These are phyloP conservation scores for Clarireedia paspali DNA, from an alignment of 2,329 filamentous ascomycete species.

Conservation along the genomic window DNA sequence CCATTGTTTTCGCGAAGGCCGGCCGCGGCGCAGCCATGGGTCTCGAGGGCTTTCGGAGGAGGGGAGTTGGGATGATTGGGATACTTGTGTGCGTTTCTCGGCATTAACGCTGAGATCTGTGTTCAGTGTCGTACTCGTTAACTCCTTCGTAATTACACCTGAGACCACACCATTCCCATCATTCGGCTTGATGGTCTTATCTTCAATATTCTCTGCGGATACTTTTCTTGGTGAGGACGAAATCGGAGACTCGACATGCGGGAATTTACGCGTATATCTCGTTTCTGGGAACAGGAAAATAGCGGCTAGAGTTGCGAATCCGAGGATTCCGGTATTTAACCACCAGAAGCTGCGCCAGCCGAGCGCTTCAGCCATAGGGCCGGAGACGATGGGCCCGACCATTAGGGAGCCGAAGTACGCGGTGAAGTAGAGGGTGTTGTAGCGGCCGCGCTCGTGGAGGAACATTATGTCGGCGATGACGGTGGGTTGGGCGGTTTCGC, in stretches of 20 bases:
- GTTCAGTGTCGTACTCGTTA: background rate
- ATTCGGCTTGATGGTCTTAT: background rate
- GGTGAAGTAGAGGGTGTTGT: slow-evolving; percentile 45
- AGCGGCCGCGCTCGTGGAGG: slow-evolving; percentile 55
- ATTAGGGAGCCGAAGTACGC: slow-evolving; percentile 56
- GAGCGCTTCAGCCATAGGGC: slow-evolving; percentile 49
- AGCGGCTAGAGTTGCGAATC: slow-evolving; percentile 40
- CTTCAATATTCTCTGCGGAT: slow-evolving; percentile 18
- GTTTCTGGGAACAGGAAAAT: slow-evolving; percentile 58
- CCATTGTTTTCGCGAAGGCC: slow-evolving; percentile 49
- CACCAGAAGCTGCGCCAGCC: slow-evolving; percentile 60
- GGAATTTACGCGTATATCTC: slow-evolving; percentile 41
- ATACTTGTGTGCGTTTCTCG: no score
- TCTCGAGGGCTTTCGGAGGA: slow-evolving; percentile 33
- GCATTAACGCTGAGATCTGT: background rate
- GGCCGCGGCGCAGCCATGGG: slow-evolving; percentile 47
- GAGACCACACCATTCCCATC: background rate
- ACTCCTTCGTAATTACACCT: background rate
- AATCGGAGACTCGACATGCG: slow-evolving; percentile 6
- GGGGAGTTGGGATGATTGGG: background rate
- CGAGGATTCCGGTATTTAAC: slow-evolving; percentile 51
- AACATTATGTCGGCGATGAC: slow-evolving; percentile 60
- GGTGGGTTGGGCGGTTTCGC: slow-evolving; percentile 53
- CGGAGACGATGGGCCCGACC: slow-evolving; percentile 51
- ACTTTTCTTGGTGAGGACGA: slow-evolving; percentile 13